Conservation (phyloP, 1,284 basidiomycete species). For the Volvariella volvacea region DNA sequence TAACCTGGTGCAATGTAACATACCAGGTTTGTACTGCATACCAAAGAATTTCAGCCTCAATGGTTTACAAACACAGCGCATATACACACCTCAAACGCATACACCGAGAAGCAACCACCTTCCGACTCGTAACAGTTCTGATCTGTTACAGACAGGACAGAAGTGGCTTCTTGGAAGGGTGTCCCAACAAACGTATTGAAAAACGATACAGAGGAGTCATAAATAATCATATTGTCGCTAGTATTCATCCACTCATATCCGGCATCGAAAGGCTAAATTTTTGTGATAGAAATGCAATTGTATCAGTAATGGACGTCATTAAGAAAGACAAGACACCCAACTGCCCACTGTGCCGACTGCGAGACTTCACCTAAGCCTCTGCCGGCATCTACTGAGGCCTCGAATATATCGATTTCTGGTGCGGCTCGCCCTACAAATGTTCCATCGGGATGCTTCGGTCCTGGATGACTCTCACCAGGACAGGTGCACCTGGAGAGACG, state of each 20-base stretch:
- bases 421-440: conserved; percentile 69
- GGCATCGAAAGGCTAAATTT: conserved; percentile 38
- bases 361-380: conserved; percentile 46
- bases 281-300: no score
- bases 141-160: conserved; percentile 36
- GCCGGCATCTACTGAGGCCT: conserved; percentile 50
- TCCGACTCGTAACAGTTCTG: conserved; percentile 36
- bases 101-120: conserved; percentile 38
- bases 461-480: conserved; percentile 61
- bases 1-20: neutral
- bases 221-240: conserved; percentile 38
- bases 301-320: no score
- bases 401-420: conserved; percentile 77
- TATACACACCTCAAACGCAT: conserved; percentile 42
- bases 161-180: conserved; percentile 56
- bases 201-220: conserved; percentile 37
- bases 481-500: conserved; percentile 76
- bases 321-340: conserved; percentile 24
- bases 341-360: conserved; percentile 63
- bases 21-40: conserved; percentile 45
- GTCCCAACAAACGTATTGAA: conserved; percentile 53
- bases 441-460: conserved; percentile 53
- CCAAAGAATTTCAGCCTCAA: neutral
- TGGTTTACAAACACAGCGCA: neutral
- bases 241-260: conserved; percentile 44